A percentile compares a stretch with the other conserved stretches of the same genome.
Evolutionary conservation across 2,329 filamentous ascomycete genomes (phyloP).

Genomic region (Emmonsiellopsis sp.): DNA sequence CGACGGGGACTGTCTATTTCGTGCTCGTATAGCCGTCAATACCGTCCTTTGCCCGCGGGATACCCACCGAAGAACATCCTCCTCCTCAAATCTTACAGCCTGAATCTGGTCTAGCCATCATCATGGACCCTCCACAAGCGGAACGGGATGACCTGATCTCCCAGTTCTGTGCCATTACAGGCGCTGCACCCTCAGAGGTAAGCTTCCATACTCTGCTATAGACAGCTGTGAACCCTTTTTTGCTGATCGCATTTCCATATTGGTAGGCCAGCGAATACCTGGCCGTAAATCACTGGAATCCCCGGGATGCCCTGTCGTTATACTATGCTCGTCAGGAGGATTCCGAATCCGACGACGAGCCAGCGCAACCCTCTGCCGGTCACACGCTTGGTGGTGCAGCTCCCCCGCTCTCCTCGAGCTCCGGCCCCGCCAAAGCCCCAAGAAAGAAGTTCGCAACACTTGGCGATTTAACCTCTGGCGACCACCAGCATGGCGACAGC

Average conservation of each 20-base stretch:
- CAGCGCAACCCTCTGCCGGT: constrained; percentile 16
- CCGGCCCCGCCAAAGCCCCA: constrained; percentile 21
- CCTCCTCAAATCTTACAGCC: not conserved
- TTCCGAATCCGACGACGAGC: constrained; percentile 15
- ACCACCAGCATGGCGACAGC: constrained; percentile 34
- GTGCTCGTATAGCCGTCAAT: too few relatives aligned
- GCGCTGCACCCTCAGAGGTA: constrained; percentile 41
- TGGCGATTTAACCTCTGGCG: constrained; percentile 31
- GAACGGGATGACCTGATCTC: constrained; percentile 36
- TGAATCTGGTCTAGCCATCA: constrained; percentile 3
- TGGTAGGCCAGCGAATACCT: constrained; percentile 59
- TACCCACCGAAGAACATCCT: not conserved
- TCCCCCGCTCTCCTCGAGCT: constrained; percentile 21
- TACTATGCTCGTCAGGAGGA: constrained; percentile 46
- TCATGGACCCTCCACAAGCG: constrained; percentile 26
- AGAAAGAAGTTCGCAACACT: constrained; percentile 41
- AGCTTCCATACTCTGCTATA: constrained; percentile 3
- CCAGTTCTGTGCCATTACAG: constrained; percentile 50
- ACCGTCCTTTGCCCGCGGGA: too few relatives aligned
- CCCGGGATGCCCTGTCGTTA: constrained; percentile 51
- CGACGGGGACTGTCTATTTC: too few relatives aligned
- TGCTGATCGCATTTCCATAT: not conserved
- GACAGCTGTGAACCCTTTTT: not conserved
- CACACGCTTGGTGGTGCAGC: constrained; percentile 24
- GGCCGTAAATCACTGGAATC: constrained; percentile 55